phyloP scores from a whole-genome alignment of 2,329 filamentous ascomycete genomes.

The Epichloe uncinata region DNA sequence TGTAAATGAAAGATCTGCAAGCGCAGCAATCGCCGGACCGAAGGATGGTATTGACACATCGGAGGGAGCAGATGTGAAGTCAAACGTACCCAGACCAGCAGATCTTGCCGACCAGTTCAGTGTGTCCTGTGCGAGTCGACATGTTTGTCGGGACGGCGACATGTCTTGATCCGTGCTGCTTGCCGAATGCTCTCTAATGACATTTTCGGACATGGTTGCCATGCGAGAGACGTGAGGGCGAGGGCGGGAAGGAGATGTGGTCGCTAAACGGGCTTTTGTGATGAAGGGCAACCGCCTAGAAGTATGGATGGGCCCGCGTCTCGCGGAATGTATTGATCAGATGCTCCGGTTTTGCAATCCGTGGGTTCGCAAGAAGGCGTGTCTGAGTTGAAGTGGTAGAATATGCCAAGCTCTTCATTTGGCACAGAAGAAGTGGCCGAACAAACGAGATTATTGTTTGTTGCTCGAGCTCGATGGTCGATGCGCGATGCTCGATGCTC shows the following conservation, averaged over 20 bases:
- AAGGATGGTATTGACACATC: slow-evolving; percentile 15
- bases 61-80: slow-evolving; percentile 15
- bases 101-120: slow-evolving; percentile 6
- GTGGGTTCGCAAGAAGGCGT: too few relatives aligned
- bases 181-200: neutral
- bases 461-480: neutral
- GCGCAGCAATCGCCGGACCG: slow-evolving; percentile 16
- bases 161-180: slow-evolving; percentile 2
- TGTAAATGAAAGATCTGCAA: slow-evolving; percentile 20
- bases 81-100: slow-evolving; percentile 6
- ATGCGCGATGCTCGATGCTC: too few relatives aligned
- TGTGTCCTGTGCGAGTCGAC: slow-evolving; percentile 5
- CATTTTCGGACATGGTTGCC: slow-evolving; percentile 4
- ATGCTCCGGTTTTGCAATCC: neutral
- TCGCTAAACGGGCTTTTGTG: neutral
- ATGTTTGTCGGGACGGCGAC: slow-evolving; percentile 3
- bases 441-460: neutral
- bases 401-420: neutral
- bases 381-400: neutral
- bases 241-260: neutral
- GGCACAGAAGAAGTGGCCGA: neutral
- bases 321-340: neutral
- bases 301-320: neutral
- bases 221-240: neutral
- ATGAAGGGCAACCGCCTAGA: neutral